Evolutionary conservation across 768 basidiomycete species (phyloP).

Genomic region (Tricholoma sp.): DNA sequence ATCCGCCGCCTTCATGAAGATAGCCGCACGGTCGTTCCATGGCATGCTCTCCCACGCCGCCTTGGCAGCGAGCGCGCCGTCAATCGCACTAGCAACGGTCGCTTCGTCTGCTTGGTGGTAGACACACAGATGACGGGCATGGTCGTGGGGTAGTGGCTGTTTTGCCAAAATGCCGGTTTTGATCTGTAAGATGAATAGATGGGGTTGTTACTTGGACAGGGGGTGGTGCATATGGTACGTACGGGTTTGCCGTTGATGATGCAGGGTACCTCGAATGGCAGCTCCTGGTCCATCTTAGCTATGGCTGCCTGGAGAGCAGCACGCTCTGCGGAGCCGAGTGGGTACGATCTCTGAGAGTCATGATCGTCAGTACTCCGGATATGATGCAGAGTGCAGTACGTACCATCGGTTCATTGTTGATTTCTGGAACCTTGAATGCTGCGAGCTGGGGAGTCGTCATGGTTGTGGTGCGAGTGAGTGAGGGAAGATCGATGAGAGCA

Average conservation of each 20-base stretch:
- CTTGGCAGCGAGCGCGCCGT: slow-evolving; percentile 84
- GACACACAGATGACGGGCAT: slow-evolving; percentile 71
- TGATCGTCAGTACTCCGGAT: too few relatives aligned
- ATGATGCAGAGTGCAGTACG: not conserved
- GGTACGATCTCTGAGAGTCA: slow-evolving; percentile 60
- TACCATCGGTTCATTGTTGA: slow-evolving; percentile 95
- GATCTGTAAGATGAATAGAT: slow-evolving; percentile 41
- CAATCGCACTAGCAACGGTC: slow-evolving; percentile 74
- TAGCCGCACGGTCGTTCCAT: slow-evolving; percentile 95
- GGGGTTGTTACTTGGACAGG: not conserved
- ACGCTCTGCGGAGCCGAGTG: slow-evolving; percentile 75
- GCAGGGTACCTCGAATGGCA: slow-evolving; percentile 92
- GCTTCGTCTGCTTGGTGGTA: slow-evolving; percentile 87
- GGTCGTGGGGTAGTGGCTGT: slow-evolving; percentile 84
- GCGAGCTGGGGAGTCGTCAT: slow-evolving; percentile 79
- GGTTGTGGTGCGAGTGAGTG: slow-evolving; percentile 18
- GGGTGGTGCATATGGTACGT: slow-evolving; percentile 15
- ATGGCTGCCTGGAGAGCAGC: slow-evolving; percentile 66
- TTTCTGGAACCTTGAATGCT: slow-evolving; percentile 75
- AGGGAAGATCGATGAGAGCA: not conserved
- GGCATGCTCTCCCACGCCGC: slow-evolving; percentile 89
- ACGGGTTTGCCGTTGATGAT: slow-evolving; percentile 88
- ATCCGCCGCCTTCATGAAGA: slow-evolving; percentile 98
- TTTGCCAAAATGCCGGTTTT: slow-evolving; percentile 74
- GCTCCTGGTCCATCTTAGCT: slow-evolving; percentile 70